A percentile compares a stretch with the other conserved stretches of the same genome.
These are phyloP conservation scores for Apiospora arundinis DNA, from an alignment of 2,329 filamentous ascomycete genomes.

Conservation along the genomic window DNA sequence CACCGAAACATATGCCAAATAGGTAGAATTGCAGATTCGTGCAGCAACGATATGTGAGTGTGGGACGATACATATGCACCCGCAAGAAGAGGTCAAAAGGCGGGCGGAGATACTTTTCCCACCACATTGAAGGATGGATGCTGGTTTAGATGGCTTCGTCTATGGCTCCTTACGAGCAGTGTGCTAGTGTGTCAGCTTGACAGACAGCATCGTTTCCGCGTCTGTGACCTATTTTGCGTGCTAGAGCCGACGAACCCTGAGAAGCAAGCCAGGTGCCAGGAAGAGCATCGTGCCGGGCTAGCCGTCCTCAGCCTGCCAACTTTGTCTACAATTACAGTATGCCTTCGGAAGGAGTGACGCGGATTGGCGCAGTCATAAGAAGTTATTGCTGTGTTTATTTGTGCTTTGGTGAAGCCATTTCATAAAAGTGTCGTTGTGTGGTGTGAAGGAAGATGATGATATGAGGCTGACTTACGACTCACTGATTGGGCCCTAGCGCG, in stretches of 20 bases:
- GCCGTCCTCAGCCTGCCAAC: neutral
- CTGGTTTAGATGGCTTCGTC: neutral
- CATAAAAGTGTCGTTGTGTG: neutral
- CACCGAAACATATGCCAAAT: neutral
- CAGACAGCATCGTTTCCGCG: neutral
- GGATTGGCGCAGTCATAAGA: neutral
- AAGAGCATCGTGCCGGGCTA: neutral
- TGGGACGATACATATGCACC: constrained; percentile 2
- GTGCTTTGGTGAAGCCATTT: neutral
- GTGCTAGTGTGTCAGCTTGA: constrained; percentile 15
- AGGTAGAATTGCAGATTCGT: neutral
- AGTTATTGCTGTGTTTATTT: neutral
- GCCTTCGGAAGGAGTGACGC: neutral
- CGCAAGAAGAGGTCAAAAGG: constrained; percentile 3
- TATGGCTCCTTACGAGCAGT: neutral
- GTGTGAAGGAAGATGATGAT: neutral
- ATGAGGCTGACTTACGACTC: constrained; percentile 12
- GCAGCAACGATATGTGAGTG: constrained; percentile 3
- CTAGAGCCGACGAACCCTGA: neutral
- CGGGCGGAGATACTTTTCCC: neutral
- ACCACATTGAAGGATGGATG: neutral
- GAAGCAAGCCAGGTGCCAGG: constrained; percentile 1
- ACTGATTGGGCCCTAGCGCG: constrained; percentile 15
- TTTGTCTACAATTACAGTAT: neutral
- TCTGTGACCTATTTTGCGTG: neutral